These are phyloP conservation scores for Ceratocystis eucalypticola DNA, from an alignment of 2,329 filamentous ascomycete species.

Conservation along the genomic window DNA sequence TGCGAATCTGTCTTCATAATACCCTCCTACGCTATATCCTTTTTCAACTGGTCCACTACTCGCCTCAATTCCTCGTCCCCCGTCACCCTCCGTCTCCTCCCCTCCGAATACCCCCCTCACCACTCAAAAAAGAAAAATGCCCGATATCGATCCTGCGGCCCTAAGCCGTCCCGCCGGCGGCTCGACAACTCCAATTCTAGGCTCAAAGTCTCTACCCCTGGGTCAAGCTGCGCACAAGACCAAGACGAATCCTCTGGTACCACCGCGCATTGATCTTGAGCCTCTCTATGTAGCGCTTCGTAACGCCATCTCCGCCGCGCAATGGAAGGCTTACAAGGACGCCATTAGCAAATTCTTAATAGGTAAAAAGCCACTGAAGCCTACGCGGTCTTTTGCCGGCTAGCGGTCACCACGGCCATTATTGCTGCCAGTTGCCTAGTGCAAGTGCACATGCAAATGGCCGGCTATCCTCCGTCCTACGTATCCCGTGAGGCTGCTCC, in stretches of 20 bases:
- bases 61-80: slow-evolving; percentile 10
- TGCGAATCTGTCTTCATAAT: no score
- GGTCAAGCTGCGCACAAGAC: slow-evolving; percentile 33
- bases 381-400: slow-evolving; percentile 24
- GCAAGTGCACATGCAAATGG: no score
- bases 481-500: not conserved
- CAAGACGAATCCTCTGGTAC: slow-evolving; percentile 50
- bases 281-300: slow-evolving; percentile 51
- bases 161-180: slow-evolving; percentile 47
- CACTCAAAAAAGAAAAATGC: slow-evolving; percentile 32
- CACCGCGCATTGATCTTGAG: slow-evolving; percentile 53
- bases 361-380: slow-evolving; percentile 31
- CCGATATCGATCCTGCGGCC: slow-evolving; percentile 57
- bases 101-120: slow-evolving; percentile 18
- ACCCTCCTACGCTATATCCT: no score
- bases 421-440: not conserved
- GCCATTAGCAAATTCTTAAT: slow-evolving; percentile 48
- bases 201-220: slow-evolving; percentile 36
- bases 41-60: not conserved
- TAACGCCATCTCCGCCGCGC: slow-evolving; percentile 42
- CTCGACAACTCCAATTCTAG: slow-evolving; percentile 24
- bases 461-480: not conserved
- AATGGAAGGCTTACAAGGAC: slow-evolving; percentile 53
- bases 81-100: slow-evolving; percentile 13
- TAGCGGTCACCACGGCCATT: not conserved